These are phyloP conservation scores for Xylogone sp. DNA, from an alignment of 2,329 filamentous ascomycete species.

Conservation along the genomic window DNA sequence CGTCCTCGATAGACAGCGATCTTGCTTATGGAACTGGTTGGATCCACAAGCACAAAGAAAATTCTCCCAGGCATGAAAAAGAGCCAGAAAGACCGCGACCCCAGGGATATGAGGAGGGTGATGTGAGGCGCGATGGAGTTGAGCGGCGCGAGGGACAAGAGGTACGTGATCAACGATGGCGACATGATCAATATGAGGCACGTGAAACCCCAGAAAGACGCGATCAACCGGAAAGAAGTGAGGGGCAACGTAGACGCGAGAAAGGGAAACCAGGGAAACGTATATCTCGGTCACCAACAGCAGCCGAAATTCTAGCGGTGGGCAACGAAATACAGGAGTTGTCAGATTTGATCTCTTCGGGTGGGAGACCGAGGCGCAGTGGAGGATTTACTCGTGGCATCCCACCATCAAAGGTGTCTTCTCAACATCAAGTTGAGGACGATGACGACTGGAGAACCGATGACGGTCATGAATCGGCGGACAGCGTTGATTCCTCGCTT, in stretches of 20 bases:
- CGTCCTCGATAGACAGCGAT: slow-evolving; percentile 64
- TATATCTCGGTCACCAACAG: slow-evolving; percentile 26
- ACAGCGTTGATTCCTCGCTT: slow-evolving; percentile 52
- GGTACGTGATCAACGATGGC: background rate
- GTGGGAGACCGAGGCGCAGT: slow-evolving; percentile 6
- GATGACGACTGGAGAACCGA: slow-evolving; percentile 55
- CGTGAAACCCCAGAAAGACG: slow-evolving; percentile 1
- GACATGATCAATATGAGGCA: background rate
- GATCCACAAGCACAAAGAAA: slow-evolving; percentile 31
- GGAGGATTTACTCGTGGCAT: slow-evolving; percentile 18
- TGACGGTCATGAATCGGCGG: slow-evolving; percentile 36
- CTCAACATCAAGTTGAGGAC: slow-evolving; percentile 35
- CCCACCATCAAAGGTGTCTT: slow-evolving; percentile 24
- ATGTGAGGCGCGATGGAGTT: background rate
- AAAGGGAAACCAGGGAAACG: background rate
- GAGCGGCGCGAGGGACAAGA: background rate
- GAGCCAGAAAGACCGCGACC: background rate
- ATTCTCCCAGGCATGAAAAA: background rate
- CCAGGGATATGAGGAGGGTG: background rate
- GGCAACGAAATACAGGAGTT: slow-evolving; percentile 43
- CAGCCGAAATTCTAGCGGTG: slow-evolving; percentile 43
- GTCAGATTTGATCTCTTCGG: slow-evolving; percentile 30
- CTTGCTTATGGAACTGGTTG: slow-evolving; percentile 64
- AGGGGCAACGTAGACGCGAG: background rate
- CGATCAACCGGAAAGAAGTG: background rate